A percentile compares a stretch with the other conserved stretches of the same genome.
phyloP scores from a whole-genome alignment of 129 eudicot genomes.

The Tagetes patula region DNA sequence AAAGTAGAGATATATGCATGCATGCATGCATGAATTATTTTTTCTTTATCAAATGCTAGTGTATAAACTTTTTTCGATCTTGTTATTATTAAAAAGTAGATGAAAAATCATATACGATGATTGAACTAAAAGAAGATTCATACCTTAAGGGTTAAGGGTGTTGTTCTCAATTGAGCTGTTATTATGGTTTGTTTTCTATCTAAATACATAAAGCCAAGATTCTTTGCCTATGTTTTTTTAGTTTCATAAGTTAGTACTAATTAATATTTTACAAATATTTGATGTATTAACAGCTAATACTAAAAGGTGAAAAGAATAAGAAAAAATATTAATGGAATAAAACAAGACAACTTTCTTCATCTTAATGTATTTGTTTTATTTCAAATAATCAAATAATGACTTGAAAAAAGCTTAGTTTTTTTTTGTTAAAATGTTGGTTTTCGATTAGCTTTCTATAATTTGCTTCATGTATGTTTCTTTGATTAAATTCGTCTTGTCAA shows the following conservation, averaged over 20 bases:
- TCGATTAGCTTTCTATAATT: too few species aligned
- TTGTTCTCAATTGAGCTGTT: slow-evolving; percentile 36
- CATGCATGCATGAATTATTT: neutral
- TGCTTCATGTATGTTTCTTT: too few species aligned
- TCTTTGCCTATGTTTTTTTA: slow-evolving; percentile 12
- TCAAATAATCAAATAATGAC: too few species aligned
- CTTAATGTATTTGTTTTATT: neutral
- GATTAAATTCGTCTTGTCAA: too few species aligned
- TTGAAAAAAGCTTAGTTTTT: too few species aligned
- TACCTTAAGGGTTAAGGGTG: slow-evolving; percentile 41
- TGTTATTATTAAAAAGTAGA: neutral
- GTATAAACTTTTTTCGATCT: neutral
- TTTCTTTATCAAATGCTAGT: neutral
- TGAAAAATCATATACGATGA: slow-evolving; percentile 1
- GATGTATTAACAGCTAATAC: slow-evolving; percentile 10
- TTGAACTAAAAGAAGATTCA: slow-evolving; percentile 38
- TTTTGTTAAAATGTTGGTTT: too few species aligned
- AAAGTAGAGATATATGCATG: neutral
- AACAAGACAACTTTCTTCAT: neutral
- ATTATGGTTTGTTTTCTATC: slow-evolving; percentile 28
- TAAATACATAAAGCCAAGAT: slow-evolving; percentile 29
- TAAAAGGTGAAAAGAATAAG: slow-evolving; percentile 6
- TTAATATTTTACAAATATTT: neutral
- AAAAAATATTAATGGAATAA: slow-evolving; percentile 21
- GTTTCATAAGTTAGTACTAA: neutral